Base-by-base conservation (phyloP, 331 rosid species). In the Acacia concinna region DNA sequence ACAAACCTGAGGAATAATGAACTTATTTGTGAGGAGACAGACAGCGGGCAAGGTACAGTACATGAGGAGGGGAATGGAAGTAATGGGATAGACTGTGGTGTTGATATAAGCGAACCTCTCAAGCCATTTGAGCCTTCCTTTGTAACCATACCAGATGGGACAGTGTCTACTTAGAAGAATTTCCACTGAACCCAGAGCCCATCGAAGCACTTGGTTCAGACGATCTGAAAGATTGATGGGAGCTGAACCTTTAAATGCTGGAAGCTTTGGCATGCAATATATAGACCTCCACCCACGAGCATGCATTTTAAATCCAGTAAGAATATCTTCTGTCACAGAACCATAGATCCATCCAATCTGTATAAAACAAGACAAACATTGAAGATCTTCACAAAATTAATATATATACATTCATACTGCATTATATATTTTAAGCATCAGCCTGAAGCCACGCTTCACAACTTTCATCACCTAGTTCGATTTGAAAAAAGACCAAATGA, bases 161-260 rank as follows among this genome's bases (percentile, higher is more conserved):
- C 99, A 95, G 71, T 95, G 99, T 25, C 99, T 88, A 66, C 99
- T 95, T 0, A 95, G 82, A 40, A 95, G 98, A 90, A 95, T 95
- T 85, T 95, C 99, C 54, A 95, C 99, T 0, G 99, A 95, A 74
- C 99, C 99, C 62, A 95, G 75, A 10, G 99, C 99, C 99, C 99
- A 95, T 41, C 99, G 93, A 77, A 95, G 98, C 88, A 95, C 99
- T 91, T 95, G 99, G 86, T 95, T 93, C 78, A 95, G 84, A 83
- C 89, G 89, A 77, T 86, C 89, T 0, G 89, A 86, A 82, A 86
- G 89, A 80, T 86, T 86, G 86, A 86, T 86, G 20, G 86, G 89
- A 73, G 89, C 89, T 27, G 89, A 86, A 73, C 89, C 89, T 83
- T 86, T 86, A 73, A 86, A 86, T 30, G 89, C 89, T 4, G 89